Evolutionary conservation across 345 rosid genomes (phyloP).

Genomic region (Crucihimalaya himalaica): DNA sequence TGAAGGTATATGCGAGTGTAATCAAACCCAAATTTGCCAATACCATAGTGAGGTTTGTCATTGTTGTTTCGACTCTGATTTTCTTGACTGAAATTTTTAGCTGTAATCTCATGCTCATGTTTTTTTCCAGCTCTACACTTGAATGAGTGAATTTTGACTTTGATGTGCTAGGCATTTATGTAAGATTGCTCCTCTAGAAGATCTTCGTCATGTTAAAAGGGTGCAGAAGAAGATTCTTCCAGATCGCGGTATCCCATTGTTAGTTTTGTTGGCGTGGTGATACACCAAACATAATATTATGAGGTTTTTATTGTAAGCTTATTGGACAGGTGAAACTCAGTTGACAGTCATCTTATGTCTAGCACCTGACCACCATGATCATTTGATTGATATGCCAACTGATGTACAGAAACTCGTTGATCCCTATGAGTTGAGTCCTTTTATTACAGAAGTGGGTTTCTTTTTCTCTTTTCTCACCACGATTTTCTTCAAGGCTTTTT

Average conservation of each 20-base stretch:
- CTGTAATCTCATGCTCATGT: neutral
- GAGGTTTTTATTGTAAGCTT: slow-evolving; percentile 29
- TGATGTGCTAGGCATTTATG: slow-evolving; percentile 52
- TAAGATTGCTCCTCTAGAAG: slow-evolving; percentile 65
- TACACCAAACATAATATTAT: neutral
- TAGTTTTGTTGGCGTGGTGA: neutral
- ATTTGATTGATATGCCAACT: slow-evolving; percentile 42
- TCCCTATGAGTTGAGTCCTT: slow-evolving; percentile 79
- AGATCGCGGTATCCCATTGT: slow-evolving; percentile 39
- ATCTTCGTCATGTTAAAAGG: slow-evolving; percentile 77
- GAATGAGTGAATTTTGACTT: slow-evolving; percentile 19
- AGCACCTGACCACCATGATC: slow-evolving; percentile 46
- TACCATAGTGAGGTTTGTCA: slow-evolving; percentile 59
- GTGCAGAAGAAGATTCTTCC: slow-evolving; percentile 50
- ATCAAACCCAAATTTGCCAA: slow-evolving; percentile 72
- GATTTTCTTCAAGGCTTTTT: neutral
- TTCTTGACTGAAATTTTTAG: neutral
- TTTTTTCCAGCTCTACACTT: neutral
- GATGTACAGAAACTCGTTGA: slow-evolving; percentile 55
- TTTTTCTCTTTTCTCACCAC: slow-evolving; percentile 23
- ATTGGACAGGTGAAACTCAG: slow-evolving; percentile 59
- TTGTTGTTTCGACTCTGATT: neutral
- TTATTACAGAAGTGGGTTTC: slow-evolving; percentile 67
- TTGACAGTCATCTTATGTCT: slow-evolving; percentile 68
- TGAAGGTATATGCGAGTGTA: slow-evolving; percentile 60